These are phyloP conservation scores for Bruguiera gymnorhiza DNA, from an alignment of 345 rosid species.

Conservation along the genomic window DNA sequence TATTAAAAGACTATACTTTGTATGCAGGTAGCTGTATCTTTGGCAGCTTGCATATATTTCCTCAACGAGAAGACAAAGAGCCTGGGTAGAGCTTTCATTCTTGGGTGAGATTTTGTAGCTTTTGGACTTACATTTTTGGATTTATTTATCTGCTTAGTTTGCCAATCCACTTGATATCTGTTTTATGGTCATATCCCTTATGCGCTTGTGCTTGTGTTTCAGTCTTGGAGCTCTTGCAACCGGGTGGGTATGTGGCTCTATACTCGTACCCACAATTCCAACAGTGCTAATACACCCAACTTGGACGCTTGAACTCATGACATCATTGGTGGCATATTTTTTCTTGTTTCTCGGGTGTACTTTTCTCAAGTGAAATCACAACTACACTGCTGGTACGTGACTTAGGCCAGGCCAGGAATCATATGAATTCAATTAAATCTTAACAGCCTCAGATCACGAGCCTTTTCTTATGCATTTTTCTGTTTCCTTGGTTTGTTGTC, in stretches of 20 bases:
- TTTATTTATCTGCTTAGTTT: not conserved
- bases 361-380: constrained; percentile 62
- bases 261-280: constrained; percentile 81
- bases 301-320: constrained; percentile 96
- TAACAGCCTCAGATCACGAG: not conserved
- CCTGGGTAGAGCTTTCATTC: constrained; percentile 70
- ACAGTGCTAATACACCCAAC: constrained; percentile 59
- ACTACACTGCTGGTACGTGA: not conserved
- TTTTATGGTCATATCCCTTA: not conserved
- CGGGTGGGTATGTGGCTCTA: constrained; percentile 85
- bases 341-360: constrained; percentile 87
- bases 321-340: constrained; percentile 71
- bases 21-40: constrained; percentile 84
- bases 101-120: constrained; percentile 47
- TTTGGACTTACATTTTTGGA: too few relatives aligned
- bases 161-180: too few relatives aligned
- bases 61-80: constrained; percentile 90
- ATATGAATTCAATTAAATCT: not conserved
- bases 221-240: constrained; percentile 76
- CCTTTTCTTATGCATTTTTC: too few relatives aligned
- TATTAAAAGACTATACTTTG: not conserved
- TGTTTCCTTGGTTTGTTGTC: too few relatives aligned
- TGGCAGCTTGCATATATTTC: constrained; percentile 92
- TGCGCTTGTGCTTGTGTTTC: constrained; percentile 11
- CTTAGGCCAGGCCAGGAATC: not conserved